Evolutionary conservation across 2,329 filamentous ascomycete genomes (phyloP).

Genomic region (Penicillium oxalicum): DNA sequence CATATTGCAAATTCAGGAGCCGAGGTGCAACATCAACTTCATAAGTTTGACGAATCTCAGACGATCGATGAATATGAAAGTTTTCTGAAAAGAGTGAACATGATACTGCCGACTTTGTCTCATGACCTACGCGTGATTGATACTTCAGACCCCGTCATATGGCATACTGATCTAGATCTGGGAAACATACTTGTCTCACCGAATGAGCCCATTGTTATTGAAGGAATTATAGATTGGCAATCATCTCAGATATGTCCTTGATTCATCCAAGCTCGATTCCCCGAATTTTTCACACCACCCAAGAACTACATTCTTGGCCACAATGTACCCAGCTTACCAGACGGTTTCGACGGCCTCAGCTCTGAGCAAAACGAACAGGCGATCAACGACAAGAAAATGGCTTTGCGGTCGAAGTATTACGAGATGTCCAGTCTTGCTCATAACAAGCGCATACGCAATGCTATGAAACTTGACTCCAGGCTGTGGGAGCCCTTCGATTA

Average conservation of each 20-base stretch:
- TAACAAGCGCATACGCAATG: conserved; percentile 16
- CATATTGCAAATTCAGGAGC: not conserved
- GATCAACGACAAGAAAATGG: conserved; percentile 5
- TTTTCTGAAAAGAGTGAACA: conserved; percentile 12
- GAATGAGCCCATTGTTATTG: conserved; percentile 16
- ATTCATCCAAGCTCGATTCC: conserved; percentile 20
- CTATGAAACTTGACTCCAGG: conserved; percentile 15
- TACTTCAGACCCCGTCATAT: conserved; percentile 8
- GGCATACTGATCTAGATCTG: conserved; percentile 22
- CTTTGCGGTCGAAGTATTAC: conserved; percentile 20
- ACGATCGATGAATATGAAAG: conserved; percentile 14
- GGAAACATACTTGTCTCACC: conserved; percentile 22
- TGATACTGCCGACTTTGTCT: conserved; percentile 13
- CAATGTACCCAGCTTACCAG: not conserved
- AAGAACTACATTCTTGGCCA: conserved; percentile 14
- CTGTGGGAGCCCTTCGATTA: conserved; percentile 20
- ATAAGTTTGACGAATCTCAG: conserved; percentile 2
- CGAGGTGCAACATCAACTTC: not conserved
- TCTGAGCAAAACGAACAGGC: not conserved
- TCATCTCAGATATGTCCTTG: conserved; percentile 17
- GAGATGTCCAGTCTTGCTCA: conserved; percentile 17
- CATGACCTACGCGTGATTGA: conserved; percentile 12
- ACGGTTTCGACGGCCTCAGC: not conserved
- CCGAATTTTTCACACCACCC: conserved; percentile 16
- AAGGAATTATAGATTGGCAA: conserved; percentile 25